A percentile compares a stretch with the other conserved stretches of the same genome.
Conservation (phyloP, 2,329 filamentous ascomycete genomes). For the Orbilia oligospora region DNA sequence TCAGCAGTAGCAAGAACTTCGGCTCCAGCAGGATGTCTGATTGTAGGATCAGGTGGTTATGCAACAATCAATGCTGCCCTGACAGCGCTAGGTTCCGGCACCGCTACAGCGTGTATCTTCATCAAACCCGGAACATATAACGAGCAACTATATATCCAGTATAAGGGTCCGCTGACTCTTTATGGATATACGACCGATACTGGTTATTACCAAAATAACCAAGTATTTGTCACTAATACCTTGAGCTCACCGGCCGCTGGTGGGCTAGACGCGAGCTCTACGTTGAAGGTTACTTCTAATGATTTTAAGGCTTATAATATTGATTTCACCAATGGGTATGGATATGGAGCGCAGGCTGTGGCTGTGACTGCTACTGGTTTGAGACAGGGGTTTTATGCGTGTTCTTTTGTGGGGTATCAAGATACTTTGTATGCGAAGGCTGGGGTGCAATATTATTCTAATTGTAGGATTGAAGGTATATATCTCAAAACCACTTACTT, state of each 20-base stretch:
- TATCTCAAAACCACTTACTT: background rate
- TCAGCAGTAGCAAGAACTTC: slow-evolving; percentile 35
- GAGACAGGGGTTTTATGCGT: slow-evolving; percentile 66
- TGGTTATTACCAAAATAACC: slow-evolving; percentile 65
- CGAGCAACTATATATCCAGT: slow-evolving; percentile 65
- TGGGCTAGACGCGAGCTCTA: slow-evolving; percentile 65
- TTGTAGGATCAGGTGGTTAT: slow-evolving; percentile 64
- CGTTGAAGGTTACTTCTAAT: slow-evolving; percentile 64
- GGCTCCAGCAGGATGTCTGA: slow-evolving; percentile 30
- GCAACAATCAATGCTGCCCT: slow-evolving; percentile 64
- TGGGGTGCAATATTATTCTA: slow-evolving; percentile 66
- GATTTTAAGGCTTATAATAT: slow-evolving; percentile 66
- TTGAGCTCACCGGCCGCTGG: slow-evolving; percentile 65
- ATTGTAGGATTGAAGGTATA: slow-evolving; percentile 65
- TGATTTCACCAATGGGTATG: slow-evolving; percentile 66
- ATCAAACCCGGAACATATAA: slow-evolving; percentile 65
- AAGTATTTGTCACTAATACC: slow-evolving; percentile 65
- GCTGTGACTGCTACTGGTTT: slow-evolving; percentile 65
- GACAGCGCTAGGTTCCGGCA: slow-evolving; percentile 63
- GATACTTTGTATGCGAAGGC: slow-evolving; percentile 66
- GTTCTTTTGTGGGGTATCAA: slow-evolving; percentile 66
- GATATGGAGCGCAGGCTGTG: slow-evolving; percentile 66
- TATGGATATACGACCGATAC: slow-evolving; percentile 66
- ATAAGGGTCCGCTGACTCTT: slow-evolving; percentile 64
- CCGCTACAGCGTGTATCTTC: slow-evolving; percentile 65